A percentile compares a stretch with the other conserved stretches of the same genome.
Conservation (phyloP, 148 eudicot genomes). For the Fallopia convolvulus region DNA sequence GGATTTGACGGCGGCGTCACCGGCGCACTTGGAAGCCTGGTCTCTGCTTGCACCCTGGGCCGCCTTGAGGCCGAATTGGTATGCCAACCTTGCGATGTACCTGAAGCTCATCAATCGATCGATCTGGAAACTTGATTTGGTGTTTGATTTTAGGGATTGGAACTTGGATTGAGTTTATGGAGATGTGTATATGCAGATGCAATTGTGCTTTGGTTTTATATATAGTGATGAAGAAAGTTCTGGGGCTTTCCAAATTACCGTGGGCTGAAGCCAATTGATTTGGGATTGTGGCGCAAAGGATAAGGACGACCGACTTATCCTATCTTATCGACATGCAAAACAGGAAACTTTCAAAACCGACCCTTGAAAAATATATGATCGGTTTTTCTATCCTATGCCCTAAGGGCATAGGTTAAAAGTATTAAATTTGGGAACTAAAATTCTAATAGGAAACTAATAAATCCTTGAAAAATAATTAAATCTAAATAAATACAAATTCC, state of each 20-base stretch:
- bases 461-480: too few relatives aligned
- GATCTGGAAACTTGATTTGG: neutral
- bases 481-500: too few relatives aligned
- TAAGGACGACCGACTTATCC: neutral
- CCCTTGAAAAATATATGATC: too few relatives aligned
- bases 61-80: neutral
- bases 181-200: neutral
- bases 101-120: slow-evolving; percentile 6
- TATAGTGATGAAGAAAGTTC: neutral
- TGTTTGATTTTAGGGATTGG: neutral
- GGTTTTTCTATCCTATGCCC: too few relatives aligned
- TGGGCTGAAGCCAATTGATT: neutral
- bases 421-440: too few relatives aligned
- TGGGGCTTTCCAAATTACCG: neutral
- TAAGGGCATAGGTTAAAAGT: too few relatives aligned
- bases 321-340: neutral
- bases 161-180: neutral
- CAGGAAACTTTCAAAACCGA: too few relatives aligned
- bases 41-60: neutral
- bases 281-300: neutral
- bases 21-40: slow-evolving; percentile 4
- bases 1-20: slow-evolving; percentile 8
- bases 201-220: neutral
- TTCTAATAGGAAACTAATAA: too few relatives aligned
- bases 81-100: neutral